These are phyloP conservation scores for Trifolium dubium DNA, from an alignment of 306 rosid genomes.

Conservation along the genomic window DNA sequence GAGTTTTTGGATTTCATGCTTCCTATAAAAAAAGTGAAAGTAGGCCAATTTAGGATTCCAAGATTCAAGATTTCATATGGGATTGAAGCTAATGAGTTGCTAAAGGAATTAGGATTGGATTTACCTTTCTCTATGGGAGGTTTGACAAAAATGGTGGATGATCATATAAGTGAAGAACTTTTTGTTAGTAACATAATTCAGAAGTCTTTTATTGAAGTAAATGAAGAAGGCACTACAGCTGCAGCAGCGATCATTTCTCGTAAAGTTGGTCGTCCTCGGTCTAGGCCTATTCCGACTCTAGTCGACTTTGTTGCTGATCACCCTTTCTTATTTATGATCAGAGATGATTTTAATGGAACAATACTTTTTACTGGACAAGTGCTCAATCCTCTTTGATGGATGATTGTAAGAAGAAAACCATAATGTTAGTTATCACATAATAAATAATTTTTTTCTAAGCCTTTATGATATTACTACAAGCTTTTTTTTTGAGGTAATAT, in stretches of 20 bases:
- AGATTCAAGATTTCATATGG: background rate
- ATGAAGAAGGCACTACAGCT: background rate
- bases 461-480: too few species aligned
- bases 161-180: background rate
- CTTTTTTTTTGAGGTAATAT: too few species aligned
- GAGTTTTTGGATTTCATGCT: background rate
- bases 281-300: background rate
- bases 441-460: too few species aligned
- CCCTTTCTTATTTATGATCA: background rate
- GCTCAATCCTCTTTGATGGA: background rate
- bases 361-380: background rate
- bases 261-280: too few species aligned
- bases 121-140: background rate
- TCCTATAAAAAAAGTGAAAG: background rate
- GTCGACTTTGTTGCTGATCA: background rate
- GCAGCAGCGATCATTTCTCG: background rate
- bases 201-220: background rate
- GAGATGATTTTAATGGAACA: background rate
- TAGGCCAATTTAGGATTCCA: background rate
- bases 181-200: background rate
- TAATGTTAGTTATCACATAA: too few species aligned
- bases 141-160: background rate
- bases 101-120: background rate
- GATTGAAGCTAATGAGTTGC: background rate
- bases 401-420: too few species aligned